phyloP scores from a whole-genome alignment of 148 eudicot species.

The Nyssa sinensis region DNA sequence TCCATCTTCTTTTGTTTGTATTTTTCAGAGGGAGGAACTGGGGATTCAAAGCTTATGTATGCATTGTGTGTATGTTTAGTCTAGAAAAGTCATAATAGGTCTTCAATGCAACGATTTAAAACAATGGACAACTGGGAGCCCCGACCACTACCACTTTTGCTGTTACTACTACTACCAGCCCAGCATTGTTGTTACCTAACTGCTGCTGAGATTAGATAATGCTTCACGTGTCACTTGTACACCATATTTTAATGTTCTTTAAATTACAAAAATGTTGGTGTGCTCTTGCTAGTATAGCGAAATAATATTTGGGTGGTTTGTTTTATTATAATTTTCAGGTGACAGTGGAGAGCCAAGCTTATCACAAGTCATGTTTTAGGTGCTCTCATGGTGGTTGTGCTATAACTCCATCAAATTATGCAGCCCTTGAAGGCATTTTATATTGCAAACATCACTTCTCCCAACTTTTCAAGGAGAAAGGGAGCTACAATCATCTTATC shows the following conservation, averaged over 20 bases:
- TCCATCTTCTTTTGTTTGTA: background rate
- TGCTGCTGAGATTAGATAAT: background rate
- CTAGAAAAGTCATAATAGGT: background rate
- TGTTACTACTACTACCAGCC: too few species aligned
- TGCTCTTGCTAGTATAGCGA: background rate
- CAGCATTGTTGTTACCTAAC: background rate
- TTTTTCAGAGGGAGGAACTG: background rate
- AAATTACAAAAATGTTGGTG: background rate
- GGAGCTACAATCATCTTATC: slow-evolving; percentile 83
- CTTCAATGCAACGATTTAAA: background rate
- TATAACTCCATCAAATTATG: slow-evolving; percentile 81
- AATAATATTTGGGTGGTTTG: too few species aligned
- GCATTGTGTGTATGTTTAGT: background rate
- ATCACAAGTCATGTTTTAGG: slow-evolving; percentile 86
- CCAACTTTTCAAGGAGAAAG: slow-evolving; percentile 94
- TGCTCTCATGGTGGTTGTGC: slow-evolving; percentile 87
- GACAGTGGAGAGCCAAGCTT: slow-evolving; percentile 72
- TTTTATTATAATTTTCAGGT: slow-evolving; percentile 42
- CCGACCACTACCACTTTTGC: background rate
- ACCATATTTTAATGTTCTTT: background rate
- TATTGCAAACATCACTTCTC: slow-evolving; percentile 95
- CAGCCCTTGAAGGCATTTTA: slow-evolving; percentile 78
- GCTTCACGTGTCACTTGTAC: background rate
- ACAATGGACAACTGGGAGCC: background rate
- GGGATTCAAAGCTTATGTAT: background rate